Percentiles rank a stretch among this genome's conserved stretches.
Evolutionary conservation across 129 eudicot genomes (phyloP).

Genomic region (Scalesia atractyloides): DNA sequence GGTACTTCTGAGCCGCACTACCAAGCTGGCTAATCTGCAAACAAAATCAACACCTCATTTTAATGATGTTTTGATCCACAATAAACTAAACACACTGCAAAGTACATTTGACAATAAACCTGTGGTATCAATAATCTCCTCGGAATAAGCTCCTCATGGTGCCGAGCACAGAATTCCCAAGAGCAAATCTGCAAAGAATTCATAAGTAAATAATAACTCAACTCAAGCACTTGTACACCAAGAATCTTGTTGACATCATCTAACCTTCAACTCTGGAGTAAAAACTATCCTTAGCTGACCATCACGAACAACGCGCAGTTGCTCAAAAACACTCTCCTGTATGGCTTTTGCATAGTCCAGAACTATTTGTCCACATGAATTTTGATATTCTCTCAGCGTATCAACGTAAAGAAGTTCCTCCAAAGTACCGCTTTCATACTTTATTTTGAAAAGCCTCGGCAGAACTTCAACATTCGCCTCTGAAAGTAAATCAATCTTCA

Average conservation of each 20-base stretch:
- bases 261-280: slow-evolving; percentile 77
- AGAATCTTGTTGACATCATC: not conserved
- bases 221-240: not conserved
- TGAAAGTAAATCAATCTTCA: slow-evolving; percentile 28
- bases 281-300: slow-evolving; percentile 83
- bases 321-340: slow-evolving; percentile 92
- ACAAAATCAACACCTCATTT: not conserved
- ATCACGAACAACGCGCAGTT: slow-evolving; percentile 88
- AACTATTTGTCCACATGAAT: slow-evolving; percentile 86
- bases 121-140: slow-evolving; percentile 77
- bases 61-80: no score
- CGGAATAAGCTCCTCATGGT: slow-evolving; percentile 91
- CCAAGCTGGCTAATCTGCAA: slow-evolving; percentile 81
- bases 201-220: slow-evolving; percentile 8
- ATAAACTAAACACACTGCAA: not conserved
- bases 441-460: slow-evolving; percentile 85
- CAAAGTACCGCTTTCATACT: slow-evolving; percentile 87
- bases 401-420: slow-evolving; percentile 90
- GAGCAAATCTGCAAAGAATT: slow-evolving; percentile 67
- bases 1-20: slow-evolving; percentile 82
- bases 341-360: slow-evolving; percentile 89
- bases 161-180: slow-evolving; percentile 93
- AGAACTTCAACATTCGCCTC: slow-evolving; percentile 93
- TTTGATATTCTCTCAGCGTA: slow-evolving; percentile 53
- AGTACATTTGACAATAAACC: slow-evolving; percentile 34